These are phyloP conservation scores for Sphaerostilbella broomeana DNA, from an alignment of 2,329 filamentous ascomycete species.

Conservation along the genomic window DNA sequence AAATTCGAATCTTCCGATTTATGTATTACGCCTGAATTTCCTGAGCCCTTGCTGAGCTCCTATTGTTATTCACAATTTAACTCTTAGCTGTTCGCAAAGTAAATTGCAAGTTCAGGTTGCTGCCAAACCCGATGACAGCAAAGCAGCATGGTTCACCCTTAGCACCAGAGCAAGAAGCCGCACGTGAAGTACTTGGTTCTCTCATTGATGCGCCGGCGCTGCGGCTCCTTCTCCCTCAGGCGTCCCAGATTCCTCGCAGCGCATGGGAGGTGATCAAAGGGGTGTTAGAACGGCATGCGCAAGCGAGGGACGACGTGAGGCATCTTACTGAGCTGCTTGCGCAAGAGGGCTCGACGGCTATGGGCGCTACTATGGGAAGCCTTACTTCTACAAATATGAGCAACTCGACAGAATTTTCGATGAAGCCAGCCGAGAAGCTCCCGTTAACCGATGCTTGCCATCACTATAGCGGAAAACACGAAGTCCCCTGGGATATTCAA, in stretches of 20 bases:
- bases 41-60: too few species aligned
- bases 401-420: conserved; percentile 19
- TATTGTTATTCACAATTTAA: too few species aligned
- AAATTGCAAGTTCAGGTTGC: too few species aligned
- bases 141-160: too few species aligned
- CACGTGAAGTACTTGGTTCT: conserved; percentile 6
- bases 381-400: not conserved
- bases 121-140: too few species aligned
- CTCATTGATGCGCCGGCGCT: conserved; percentile 5
- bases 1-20: too few species aligned
- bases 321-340: conserved; percentile 4
- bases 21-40: too few species aligned
- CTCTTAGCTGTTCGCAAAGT: too few species aligned
- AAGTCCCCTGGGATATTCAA: conserved; percentile 77
- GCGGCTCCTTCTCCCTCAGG: conserved; percentile 7
- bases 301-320: conserved; percentile 3
- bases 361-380: conserved; percentile 2
- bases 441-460: conserved; percentile 58
- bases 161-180: conserved; percentile 1
- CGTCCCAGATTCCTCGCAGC: conserved; percentile 4
- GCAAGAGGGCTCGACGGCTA: not conserved
- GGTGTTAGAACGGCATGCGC: not conserved
- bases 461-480: conserved; percentile 63
- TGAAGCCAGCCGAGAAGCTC: conserved; percentile 39
- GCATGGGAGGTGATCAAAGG: conserved; percentile 6